Evolutionary conservation across 768 basidiomycete species (phyloP).

Genomic region (Paxillus involutus): DNA sequence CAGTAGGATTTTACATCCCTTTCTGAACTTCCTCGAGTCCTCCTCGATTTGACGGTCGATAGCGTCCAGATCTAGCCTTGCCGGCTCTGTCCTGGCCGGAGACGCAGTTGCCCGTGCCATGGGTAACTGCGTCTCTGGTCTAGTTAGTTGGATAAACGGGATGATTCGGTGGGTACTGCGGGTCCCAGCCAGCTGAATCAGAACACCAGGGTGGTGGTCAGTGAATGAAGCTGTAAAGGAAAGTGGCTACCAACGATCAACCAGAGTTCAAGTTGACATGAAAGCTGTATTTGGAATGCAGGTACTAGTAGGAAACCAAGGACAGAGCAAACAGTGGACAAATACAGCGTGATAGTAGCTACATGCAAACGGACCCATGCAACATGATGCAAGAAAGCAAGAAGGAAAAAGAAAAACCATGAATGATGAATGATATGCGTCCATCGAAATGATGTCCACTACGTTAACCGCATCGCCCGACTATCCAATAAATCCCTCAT

Average conservation of each 20-base stretch:
- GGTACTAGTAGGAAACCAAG: too few species aligned
- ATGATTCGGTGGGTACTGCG: not conserved
- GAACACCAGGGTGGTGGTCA: not conserved
- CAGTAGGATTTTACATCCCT: conserved; percentile 90
- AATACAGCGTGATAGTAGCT: too few species aligned
- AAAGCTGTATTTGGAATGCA: too few species aligned
- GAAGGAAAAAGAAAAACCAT: too few species aligned
- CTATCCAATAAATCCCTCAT: conserved; percentile 16
- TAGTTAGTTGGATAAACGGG: not conserved
- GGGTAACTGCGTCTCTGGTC: not conserved
- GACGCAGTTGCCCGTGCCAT: conserved; percentile 66
- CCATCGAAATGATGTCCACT: too few species aligned
- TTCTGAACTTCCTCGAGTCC: conserved; percentile 76
- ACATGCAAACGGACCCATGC: too few species aligned
- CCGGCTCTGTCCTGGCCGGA: conserved; percentile 55
- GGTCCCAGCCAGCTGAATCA: not conserved
- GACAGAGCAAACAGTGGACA: too few species aligned
- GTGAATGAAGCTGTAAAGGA: too few species aligned
- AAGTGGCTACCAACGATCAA: too few species aligned
- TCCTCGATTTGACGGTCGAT: conserved; percentile 88
- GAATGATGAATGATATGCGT: too few species aligned
- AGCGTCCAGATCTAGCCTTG: conserved; percentile 51
- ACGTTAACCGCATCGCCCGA: not conserved
- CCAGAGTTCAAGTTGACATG: too few species aligned
- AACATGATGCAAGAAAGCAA: too few species aligned